These are phyloP conservation scores for Aquilaria malaccensis DNA, from an alignment of 345 rosid genomes.

Conservation along the genomic window DNA sequence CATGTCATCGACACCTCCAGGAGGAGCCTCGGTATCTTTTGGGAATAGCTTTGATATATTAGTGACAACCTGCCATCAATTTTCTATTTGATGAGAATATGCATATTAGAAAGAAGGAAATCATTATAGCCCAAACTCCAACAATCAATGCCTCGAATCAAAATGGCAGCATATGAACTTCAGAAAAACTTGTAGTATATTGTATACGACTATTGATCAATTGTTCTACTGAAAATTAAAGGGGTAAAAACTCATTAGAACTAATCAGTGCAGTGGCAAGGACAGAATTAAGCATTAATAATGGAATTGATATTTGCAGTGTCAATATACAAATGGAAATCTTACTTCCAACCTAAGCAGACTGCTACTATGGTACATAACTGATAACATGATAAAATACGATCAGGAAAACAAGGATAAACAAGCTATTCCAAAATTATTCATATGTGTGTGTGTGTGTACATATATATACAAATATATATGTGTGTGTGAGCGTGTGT, in stretches of 20 bases:
- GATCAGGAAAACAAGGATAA: neutral
- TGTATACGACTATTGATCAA: neutral
- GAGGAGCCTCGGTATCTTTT: conserved; percentile 74
- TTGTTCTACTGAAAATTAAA: neutral
- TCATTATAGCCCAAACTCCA: neutral
- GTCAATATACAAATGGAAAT: neutral
- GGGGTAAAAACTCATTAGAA: too few species aligned
- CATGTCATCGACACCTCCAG: conserved; percentile 97
- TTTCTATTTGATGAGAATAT: conserved; percentile 1
- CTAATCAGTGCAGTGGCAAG: too few species aligned
- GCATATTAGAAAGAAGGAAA: neutral
- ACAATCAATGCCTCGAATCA: neutral
- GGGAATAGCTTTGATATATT: conserved; percentile 61
- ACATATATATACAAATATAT: neutral
- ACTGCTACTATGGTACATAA: neutral
- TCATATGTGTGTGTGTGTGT: neutral
- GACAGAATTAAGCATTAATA: too few species aligned
- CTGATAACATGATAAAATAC: neutral
- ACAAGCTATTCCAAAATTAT: neutral
- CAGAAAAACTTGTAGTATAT: neutral
- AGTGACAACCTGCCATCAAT: conserved; percentile 48
- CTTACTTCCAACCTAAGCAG: neutral
- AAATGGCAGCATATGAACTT: neutral
- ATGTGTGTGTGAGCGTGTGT: neutral
- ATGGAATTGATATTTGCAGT: neutral